These are phyloP conservation scores for Pleurozium schreberi DNA, from an alignment of 225 moss, liverwort and hornwort species.

Conservation along the genomic window DNA sequence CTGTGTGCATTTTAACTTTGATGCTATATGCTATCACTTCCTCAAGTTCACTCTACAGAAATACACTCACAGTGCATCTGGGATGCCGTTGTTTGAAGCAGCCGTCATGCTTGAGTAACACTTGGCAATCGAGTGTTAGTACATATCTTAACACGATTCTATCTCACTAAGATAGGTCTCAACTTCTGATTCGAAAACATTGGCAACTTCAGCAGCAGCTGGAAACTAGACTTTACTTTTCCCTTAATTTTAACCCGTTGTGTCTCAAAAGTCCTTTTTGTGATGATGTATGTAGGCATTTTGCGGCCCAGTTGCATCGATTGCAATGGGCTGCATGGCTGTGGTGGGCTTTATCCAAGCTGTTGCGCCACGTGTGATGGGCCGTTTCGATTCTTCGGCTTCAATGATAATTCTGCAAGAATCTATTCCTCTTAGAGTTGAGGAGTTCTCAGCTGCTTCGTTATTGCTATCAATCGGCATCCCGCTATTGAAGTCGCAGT, in stretches of 20 bases:
- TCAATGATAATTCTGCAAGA: not conserved
- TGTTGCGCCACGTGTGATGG: constrained; percentile 18
- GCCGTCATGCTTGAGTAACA: not conserved
- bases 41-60: not conserved
- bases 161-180: not conserved
- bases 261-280: not conserved
- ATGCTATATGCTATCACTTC: not conserved
- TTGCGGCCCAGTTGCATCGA: constrained; percentile 50
- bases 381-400: constrained; percentile 6
- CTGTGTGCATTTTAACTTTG: not conserved
- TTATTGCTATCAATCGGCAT: constrained; percentile 68
- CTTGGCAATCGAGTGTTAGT: not conserved
- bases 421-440: constrained; percentile 18
- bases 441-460: constrained; percentile 70
- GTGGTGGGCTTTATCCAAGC: constrained; percentile 46
- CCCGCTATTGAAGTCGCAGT: constrained; percentile 52
- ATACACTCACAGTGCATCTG: not conserved
- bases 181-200: not conserved
- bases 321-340: constrained; percentile 74
- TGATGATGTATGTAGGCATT: constrained; percentile 49
- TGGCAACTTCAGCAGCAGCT: not conserved
- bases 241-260: not conserved
- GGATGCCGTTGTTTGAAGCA: not conserved
- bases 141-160: not conserved
- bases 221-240: not conserved